A percentile compares a stretch with the other conserved stretches of the same genome.
Conservation (phyloP, 176 grass and related monocot genomes). For the Saccharum officinarum region DNA sequence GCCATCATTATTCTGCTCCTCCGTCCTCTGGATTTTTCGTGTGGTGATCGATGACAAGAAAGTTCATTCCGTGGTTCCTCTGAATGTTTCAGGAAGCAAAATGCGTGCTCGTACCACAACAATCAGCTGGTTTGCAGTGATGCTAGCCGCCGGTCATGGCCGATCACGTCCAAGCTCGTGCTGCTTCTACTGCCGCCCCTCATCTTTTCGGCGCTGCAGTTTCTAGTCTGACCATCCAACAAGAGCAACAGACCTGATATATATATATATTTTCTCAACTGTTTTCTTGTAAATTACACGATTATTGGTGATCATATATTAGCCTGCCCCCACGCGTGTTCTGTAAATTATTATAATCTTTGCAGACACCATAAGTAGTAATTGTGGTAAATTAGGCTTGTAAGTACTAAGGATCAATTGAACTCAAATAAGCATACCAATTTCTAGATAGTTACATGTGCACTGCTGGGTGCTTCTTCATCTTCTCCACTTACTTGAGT, state of each 20-base stretch:
- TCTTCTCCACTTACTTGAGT: background rate
- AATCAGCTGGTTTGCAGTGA: conserved; percentile 60
- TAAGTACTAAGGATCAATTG: background rate
- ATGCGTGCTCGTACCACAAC: conserved; percentile 64
- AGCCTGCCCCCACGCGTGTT: background rate
- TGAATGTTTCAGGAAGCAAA: conserved; percentile 36
- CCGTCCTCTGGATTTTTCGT: too few relatives aligned
- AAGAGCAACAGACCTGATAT: background rate
- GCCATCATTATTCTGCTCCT: too few relatives aligned
- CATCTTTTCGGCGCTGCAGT: background rate
- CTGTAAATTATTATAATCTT: background rate
- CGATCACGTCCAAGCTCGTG: conserved; percentile 18
- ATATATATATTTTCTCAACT: background rate
- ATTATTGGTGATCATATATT: background rate
- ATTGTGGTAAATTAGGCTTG: background rate
- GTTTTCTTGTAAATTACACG: background rate
- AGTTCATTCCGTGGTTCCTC: background rate
- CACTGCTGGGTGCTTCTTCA: too few relatives aligned
- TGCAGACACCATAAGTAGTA: background rate
- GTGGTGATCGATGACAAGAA: too few relatives aligned
- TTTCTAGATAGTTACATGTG: background rate
- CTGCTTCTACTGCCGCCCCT: conserved; percentile 36
- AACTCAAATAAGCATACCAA: background rate
- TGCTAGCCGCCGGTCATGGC: background rate
- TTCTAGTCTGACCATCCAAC: background rate